A percentile compares a stretch with the other conserved stretches of the same genome.
Evolutionary conservation across 2,329 filamentous ascomycete species (phyloP).

Genomic region (Aurifilum marmelostoma): DNA sequence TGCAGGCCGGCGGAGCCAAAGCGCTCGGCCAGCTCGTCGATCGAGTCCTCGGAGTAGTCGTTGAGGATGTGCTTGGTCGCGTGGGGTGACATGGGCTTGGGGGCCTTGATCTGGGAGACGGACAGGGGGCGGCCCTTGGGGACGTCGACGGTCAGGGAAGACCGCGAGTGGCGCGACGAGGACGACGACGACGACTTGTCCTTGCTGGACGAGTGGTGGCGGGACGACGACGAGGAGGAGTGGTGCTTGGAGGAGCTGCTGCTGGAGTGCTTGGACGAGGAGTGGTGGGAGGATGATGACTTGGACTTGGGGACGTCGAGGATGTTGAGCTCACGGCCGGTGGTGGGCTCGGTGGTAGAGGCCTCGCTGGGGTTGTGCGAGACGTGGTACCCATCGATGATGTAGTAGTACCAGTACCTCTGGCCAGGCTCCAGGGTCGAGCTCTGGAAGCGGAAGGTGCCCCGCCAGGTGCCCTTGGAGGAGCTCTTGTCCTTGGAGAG

Average conservation of each 20-base stretch:
- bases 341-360: conserved; percentile 92
- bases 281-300: conserved; percentile 45
- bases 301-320: conserved; percentile 80
- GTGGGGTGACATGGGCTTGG: conserved; percentile 86
- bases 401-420: conserved; percentile 99
- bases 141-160: conserved; percentile 65
- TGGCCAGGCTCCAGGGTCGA: conserved; percentile 82
- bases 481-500: conserved; percentile 84
- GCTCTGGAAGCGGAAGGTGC: conserved; percentile 94
- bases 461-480: conserved; percentile 92
- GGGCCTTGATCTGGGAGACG: conserved; percentile 85
- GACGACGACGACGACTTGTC: conserved; percentile 42
- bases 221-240: conserved; percentile 46
- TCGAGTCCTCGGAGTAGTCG: conserved; percentile 73
- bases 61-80: conserved; percentile 87
- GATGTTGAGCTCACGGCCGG: conserved; percentile 95
- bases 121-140: conserved; percentile 88
- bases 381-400: conserved; percentile 98
- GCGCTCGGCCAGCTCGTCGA: conserved; percentile 79
- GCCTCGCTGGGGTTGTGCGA: conserved; percentile 92
- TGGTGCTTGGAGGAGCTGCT: conserved; percentile 45
- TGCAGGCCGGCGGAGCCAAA: conserved; percentile 67
- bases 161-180: conserved; percentile 49
- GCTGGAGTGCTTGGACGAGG: conserved; percentile 52
- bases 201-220: conserved; percentile 40